phyloP scores from a whole-genome alignment of 2,329 filamentous ascomycete genomes.

The Diplodia mutila region DNA sequence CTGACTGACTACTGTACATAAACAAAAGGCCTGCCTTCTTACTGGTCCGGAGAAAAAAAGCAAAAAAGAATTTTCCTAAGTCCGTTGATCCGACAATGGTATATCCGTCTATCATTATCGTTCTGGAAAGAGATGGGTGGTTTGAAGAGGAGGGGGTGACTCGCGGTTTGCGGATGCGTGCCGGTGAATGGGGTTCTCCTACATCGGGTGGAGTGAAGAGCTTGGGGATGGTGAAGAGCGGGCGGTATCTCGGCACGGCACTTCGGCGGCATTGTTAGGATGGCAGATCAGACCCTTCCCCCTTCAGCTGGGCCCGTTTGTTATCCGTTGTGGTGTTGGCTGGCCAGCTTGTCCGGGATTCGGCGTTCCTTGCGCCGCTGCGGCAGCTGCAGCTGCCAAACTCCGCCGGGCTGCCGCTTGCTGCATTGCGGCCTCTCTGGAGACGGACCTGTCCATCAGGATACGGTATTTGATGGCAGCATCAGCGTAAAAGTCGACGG shows the following conservation, averaged over 20 bases:
- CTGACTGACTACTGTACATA: constrained; percentile 17
- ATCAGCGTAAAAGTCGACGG: constrained; percentile 70
- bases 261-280: constrained; percentile 1
- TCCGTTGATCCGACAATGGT: constrained; percentile 16
- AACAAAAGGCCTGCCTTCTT: constrained; percentile 10
- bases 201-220: background rate
- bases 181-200: background rate
- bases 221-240: background rate
- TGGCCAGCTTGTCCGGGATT: constrained; percentile 33
- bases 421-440: constrained; percentile 45
- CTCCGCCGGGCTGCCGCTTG: constrained; percentile 29
- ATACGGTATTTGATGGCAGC: constrained; percentile 61
- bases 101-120: constrained; percentile 23
- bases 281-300: background rate
- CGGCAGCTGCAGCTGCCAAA: constrained; percentile 26
- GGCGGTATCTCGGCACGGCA: constrained; percentile 7
- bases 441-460: constrained; percentile 44
- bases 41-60: constrained; percentile 1
- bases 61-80: background rate
- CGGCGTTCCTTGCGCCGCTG: constrained; percentile 32
- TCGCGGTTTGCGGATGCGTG: background rate
- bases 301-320: constrained; percentile 22
- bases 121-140: background rate
- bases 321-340: constrained; percentile 7
- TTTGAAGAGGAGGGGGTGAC: background rate